Evolutionary conservation across 1,139 yeast species (phyloP).

Genomic region (Taphrina deformans): DNA sequence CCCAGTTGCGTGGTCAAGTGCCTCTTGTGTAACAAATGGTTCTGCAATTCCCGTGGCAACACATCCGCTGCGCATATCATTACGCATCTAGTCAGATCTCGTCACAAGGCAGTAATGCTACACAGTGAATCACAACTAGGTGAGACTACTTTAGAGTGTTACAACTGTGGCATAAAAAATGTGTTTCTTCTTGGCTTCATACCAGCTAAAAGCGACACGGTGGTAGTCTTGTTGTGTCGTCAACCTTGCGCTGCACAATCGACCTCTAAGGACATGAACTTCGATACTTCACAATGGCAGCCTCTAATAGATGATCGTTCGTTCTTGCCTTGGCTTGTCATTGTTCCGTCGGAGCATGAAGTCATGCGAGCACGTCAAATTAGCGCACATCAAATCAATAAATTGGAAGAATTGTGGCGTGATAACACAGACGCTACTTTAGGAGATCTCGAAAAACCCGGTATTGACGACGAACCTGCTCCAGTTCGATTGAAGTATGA

Average conservation of each 20-base stretch:
- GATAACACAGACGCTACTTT: constrained; percentile 67
- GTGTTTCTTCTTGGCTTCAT: constrained; percentile 84
- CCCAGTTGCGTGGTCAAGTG: constrained; percentile 73
- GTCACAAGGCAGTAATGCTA: constrained; percentile 69
- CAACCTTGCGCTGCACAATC: constrained; percentile 78
- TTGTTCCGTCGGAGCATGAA: constrained; percentile 67
- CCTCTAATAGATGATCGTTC: constrained; percentile 78
- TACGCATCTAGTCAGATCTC: constrained; percentile 77
- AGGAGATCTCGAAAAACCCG: constrained; percentile 52
- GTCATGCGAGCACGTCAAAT: constrained; percentile 56
- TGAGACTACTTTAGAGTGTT: constrained; percentile 82
- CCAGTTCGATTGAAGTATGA: constrained; percentile 76
- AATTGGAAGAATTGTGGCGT: constrained; percentile 81
- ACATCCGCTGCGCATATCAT: constrained; percentile 77
- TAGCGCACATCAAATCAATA: constrained; percentile 64
- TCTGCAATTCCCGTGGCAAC: constrained; percentile 74
- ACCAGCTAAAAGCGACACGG: constrained; percentile 76
- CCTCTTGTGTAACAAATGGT: constrained; percentile 79
- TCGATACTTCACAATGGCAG: constrained; percentile 92
- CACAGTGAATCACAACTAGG: constrained; percentile 84
- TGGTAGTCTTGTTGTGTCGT: constrained; percentile 83
- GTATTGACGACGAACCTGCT: constrained; percentile 60
- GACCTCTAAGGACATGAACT: constrained; percentile 51
- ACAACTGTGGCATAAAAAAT: constrained; percentile 81
- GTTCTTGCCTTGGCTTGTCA: constrained; percentile 78